phyloP scores from a whole-genome alignment of 768 basidiomycete genomes.

The Trametes coccinea region DNA sequence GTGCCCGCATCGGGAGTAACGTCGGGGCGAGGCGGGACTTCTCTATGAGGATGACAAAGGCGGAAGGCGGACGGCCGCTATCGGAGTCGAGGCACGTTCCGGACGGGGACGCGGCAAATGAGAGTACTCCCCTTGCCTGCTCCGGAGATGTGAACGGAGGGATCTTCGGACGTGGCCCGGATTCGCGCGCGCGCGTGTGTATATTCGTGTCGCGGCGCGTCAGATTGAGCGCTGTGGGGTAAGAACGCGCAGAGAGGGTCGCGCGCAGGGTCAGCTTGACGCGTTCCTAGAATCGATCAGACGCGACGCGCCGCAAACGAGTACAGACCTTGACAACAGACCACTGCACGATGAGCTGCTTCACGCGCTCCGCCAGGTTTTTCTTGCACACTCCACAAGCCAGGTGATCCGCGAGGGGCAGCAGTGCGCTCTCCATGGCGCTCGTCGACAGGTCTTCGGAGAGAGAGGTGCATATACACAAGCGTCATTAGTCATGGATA shows the following conservation, averaged over 20 bases:
- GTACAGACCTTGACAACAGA: slow-evolving; percentile 68
- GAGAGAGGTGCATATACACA: not conserved
- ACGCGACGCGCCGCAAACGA: not conserved
- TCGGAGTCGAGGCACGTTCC: no score
- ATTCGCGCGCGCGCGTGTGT: no score
- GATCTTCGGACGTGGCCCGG: no score
- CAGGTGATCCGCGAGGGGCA: slow-evolving; percentile 68
- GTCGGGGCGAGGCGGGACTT: not conserved
- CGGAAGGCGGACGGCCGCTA: not conserved
- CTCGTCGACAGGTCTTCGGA: slow-evolving; percentile 67
- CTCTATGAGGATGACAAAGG: not conserved
- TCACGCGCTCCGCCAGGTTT: slow-evolving; percentile 64
- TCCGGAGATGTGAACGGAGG: no score
- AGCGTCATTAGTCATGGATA: not conserved
- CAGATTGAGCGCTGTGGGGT: slow-evolving; percentile 13
- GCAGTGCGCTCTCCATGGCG: slow-evolving; percentile 70
- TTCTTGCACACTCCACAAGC: slow-evolving; percentile 68
- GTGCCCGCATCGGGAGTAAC: not conserved
- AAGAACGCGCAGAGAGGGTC: not conserved
- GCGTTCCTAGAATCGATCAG: not conserved
- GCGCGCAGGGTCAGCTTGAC: not conserved
- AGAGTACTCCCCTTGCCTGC: no score
- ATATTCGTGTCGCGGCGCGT: not conserved
- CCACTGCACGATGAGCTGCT: slow-evolving; percentile 72
- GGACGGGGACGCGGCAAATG: no score